Evolutionary conservation across 108 stramenopile genomes (phyloP), one percentile per base, ranked within the genome.

Genomic region (Cyclotella sp.): DNA sequence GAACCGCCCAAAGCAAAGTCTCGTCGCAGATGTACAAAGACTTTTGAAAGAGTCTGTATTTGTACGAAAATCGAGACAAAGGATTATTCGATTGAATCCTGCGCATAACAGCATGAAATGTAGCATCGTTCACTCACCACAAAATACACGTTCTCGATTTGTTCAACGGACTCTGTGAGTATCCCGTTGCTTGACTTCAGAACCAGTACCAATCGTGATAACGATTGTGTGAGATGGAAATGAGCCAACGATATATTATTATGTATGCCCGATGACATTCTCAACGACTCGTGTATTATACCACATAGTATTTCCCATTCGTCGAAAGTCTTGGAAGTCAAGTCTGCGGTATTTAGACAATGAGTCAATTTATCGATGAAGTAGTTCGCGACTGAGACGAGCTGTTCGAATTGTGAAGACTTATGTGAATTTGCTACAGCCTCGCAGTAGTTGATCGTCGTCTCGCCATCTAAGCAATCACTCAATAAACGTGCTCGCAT

Each of bases 331-430:
- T 73, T 39, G 16, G 73, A 13, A 57, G 42, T 27, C n/a, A 62
- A 3, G 12, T 51, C 47, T 28, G 47, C n/a, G 16, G 58, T 54
- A 7, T 15, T 52, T 19, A 83, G 49, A 21, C 61, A 53, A 30
- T 73, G 51, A 54, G 39, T 69, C 42, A 73, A 46, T 70, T 83
- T 83, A 53, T 84, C 80, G 40, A 72, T 60, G 71, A 84, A 84
- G 59, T 70, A 77, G 47, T 45, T 73, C 18, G 71, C 75, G 34
- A 59, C 42, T 13, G 60, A 14, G 29, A 81, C 26, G 10, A 57
- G 39, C 22, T 39, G 49, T 16, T 69, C 68, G 27, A 42, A 57
- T 64, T 64, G 63, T 45, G 30, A 10, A 62, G 42, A 43, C 34
- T 19, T 47, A 7, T 59, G 58, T 59, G 53, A 10, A 27, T 59